Percentiles rank a stretch among this genome's conserved stretches.
Evolutionary conservation across 345 rosid genomes (phyloP).

Genomic region (Trapa incisa): DNA sequence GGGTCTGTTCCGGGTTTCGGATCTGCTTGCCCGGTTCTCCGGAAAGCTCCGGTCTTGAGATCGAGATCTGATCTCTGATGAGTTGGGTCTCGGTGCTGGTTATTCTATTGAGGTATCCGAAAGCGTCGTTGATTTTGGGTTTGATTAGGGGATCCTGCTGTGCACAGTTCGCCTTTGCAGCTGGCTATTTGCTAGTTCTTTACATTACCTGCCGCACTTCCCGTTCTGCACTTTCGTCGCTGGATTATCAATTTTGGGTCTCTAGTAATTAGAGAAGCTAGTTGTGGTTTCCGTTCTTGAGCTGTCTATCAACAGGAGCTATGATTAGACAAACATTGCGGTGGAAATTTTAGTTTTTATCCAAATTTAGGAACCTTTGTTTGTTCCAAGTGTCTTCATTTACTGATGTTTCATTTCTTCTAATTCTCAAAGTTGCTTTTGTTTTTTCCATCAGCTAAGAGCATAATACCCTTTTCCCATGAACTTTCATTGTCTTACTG

Average conservation of each 20-base stretch:
- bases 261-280: background rate
- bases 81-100: conserved; percentile 9
- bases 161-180: conserved; percentile 5
- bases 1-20: conserved; percentile 22
- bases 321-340: conserved; percentile 6
- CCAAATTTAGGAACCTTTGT: conserved; percentile 1
- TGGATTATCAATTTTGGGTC: background rate
- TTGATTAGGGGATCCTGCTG: conserved; percentile 6
- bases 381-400: background rate
- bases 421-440: too few species aligned
- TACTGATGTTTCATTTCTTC: background rate
- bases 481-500: background rate
- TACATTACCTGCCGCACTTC: conserved; percentile 10
- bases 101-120: conserved; percentile 4
- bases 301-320: background rate
- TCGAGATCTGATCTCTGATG: conserved; percentile 35
- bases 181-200: conserved; percentile 13
- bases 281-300: background rate
- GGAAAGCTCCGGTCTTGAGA: conserved; percentile 8
- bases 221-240: conserved; percentile 2
- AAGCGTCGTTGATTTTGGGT: conserved; percentile 5
- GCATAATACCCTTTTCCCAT: background rate
- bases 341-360: conserved; percentile 6
- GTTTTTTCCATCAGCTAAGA: too few species aligned
- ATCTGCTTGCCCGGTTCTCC: conserved; percentile 24